A percentile compares a stretch with the other conserved stretches of the same genome.
phyloP scores from a whole-genome alignment of 1,139 yeast genomes.

The Yamadazyma membranifaciens region DNA sequence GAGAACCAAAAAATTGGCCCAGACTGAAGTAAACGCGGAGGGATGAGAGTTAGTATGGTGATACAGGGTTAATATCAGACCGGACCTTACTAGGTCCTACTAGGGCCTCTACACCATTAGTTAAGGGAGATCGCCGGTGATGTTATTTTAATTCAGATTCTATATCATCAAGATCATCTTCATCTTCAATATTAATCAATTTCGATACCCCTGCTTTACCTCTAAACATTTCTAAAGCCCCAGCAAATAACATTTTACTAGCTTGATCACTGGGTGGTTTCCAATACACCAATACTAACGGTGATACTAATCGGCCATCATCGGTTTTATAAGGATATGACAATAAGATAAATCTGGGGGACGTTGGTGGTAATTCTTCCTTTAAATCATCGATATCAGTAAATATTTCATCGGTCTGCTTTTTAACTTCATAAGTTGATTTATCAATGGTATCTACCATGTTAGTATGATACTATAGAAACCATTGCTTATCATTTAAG shows the following conservation, averaged over 20 bases:
- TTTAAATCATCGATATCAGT: slow-evolving; percentile 56
- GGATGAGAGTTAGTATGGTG: not conserved
- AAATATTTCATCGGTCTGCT: slow-evolving; percentile 45
- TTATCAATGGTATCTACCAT: slow-evolving; percentile 44
- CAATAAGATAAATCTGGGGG: slow-evolving; percentile 71
- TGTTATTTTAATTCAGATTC: slow-evolving; percentile 17
- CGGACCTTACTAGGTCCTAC: no score
- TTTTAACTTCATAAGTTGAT: slow-evolving; percentile 52
- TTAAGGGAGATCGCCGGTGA: no score
- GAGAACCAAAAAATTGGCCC: not conserved
- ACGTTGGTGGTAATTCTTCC: slow-evolving; percentile 79
- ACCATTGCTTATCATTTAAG: no score
- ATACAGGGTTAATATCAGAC: not conserved
- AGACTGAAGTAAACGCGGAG: not conserved
- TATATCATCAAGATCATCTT: slow-evolving; percentile 59
- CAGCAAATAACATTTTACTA: slow-evolving; percentile 83
- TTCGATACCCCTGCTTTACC: slow-evolving; percentile 74
- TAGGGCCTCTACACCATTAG: no score
- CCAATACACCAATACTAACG: slow-evolving; percentile 79
- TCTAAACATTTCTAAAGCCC: slow-evolving; percentile 78
- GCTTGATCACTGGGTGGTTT: slow-evolving; percentile 83
- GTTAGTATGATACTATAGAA: slow-evolving; percentile 7
- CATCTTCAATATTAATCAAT: slow-evolving; percentile 55
- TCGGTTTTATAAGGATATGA: slow-evolving; percentile 70
- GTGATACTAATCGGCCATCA: slow-evolving; percentile 75